Evolutionary conservation across 2,329 filamentous ascomycete genomes (phyloP).

Genomic region (Hortaea sp.): DNA sequence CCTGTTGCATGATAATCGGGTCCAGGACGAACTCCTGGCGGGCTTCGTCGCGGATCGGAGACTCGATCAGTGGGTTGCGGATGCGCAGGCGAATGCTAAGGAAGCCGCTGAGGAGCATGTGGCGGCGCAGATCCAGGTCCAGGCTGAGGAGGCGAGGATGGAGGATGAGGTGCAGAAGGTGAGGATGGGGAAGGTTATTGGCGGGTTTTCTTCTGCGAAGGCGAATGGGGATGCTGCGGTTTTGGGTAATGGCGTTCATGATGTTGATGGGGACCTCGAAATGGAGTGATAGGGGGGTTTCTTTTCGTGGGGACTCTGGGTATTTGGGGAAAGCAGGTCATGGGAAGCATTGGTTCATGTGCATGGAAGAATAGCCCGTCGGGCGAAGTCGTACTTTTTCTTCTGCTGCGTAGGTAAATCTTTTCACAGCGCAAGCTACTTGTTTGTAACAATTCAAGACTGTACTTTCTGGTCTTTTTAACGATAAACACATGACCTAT

Average conservation of each 20-base stretch:
- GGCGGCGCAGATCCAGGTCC: slow-evolving; percentile 18
- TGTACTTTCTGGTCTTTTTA: too few relatives aligned
- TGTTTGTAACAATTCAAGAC: too few relatives aligned
- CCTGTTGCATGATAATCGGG: slow-evolving; percentile 60
- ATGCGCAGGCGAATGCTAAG: slow-evolving; percentile 29
- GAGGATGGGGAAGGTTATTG: neutral
- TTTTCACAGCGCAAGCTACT: too few relatives aligned
- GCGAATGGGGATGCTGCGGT: neutral
- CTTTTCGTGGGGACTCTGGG: too few relatives aligned
- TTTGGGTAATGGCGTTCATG: neutral
- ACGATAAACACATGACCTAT: too few relatives aligned
- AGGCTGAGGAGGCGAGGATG: slow-evolving; percentile 10
- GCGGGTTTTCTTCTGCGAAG: neutral
- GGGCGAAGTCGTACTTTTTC: too few relatives aligned
- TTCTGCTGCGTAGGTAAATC: too few relatives aligned
- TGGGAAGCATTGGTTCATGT: too few relatives aligned
- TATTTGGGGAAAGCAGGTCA: too few relatives aligned
- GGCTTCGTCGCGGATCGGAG: slow-evolving; percentile 57
- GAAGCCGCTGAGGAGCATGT: slow-evolving; percentile 27
- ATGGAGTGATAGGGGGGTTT: neutral
- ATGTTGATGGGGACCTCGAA: neutral
- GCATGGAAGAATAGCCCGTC: too few relatives aligned
- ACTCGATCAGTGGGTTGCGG: slow-evolving; percentile 58
- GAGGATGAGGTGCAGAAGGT: neutral
- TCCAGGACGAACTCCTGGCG: slow-evolving; percentile 58